A percentile compares a stretch with the other conserved stretches of the same genome.
These are phyloP conservation scores for Hypoxylon crocopeplum DNA, from an alignment of 495 filamentous ascomycete species.

Conservation along the genomic window DNA sequence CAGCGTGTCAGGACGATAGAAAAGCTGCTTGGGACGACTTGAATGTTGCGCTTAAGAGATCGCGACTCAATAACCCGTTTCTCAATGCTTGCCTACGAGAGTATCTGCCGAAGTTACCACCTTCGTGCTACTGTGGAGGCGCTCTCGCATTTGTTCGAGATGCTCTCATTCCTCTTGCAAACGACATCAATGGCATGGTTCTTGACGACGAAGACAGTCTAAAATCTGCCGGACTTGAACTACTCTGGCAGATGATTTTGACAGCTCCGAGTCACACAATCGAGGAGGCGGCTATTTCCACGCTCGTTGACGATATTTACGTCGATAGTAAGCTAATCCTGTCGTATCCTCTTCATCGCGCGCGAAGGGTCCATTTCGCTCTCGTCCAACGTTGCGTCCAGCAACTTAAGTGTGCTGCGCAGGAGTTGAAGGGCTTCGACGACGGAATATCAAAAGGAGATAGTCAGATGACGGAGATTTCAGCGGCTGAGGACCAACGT, in stretches of 20 bases:
- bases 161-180: conserved; percentile 48
- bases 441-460: conserved; percentile 51
- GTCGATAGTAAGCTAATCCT: conserved; percentile 59
- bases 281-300: conserved; percentile 69
- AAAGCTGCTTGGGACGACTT: conserved; percentile 71
- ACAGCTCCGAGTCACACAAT: conserved; percentile 72
- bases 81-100: conserved; percentile 69
- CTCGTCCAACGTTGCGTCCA: conserved; percentile 79
- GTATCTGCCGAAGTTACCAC: conserved; percentile 68
- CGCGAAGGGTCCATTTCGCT: conserved; percentile 71
- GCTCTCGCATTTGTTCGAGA: conserved; percentile 69
- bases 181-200: conserved; percentile 45
- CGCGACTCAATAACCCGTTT: conserved; percentile 63
- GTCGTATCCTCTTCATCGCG: conserved; percentile 51
- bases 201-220: conserved; percentile 51
- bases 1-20: conserved; percentile 61
- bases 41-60: conserved; percentile 55
- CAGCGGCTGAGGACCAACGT: conserved; percentile 51
- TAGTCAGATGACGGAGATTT: conserved; percentile 58
- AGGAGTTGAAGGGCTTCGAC: conserved; percentile 58
- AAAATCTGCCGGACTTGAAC: conserved; percentile 67
- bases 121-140: conserved; percentile 69
- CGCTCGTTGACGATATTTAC: conserved; percentile 75
- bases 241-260: conserved; percentile 84
- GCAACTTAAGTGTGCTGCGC: conserved; percentile 74